Conservation (phyloP, 805 yeast genomes). For the Scheffersomyces amazonensis region DNA sequence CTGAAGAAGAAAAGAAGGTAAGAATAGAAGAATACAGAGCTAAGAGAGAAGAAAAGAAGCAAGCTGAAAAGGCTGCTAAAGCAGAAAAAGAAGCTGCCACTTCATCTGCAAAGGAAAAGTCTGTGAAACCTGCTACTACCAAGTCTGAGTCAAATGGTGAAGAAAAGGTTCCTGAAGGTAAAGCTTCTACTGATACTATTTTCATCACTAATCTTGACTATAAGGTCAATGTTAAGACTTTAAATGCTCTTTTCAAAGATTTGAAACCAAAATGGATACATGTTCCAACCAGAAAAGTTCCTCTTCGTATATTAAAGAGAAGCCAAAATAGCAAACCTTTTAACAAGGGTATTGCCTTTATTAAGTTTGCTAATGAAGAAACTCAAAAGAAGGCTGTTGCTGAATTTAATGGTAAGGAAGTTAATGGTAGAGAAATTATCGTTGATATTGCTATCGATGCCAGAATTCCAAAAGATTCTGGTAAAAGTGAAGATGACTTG, state of each 20-base stretch:
- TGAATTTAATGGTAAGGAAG: constrained; percentile 61
- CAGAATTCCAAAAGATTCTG: constrained; percentile 26
- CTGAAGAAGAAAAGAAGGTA: constrained; percentile 41
- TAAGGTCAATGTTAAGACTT: constrained; percentile 43
- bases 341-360: constrained; percentile 66
- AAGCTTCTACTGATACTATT: constrained; percentile 55
- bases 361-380: constrained; percentile 57
- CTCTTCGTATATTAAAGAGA: constrained; percentile 40
- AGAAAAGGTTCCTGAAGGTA: constrained; percentile 41
- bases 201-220: constrained; percentile 61
- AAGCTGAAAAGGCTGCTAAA: constrained; percentile 15
- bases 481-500: constrained; percentile 26
- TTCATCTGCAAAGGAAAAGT: background rate
- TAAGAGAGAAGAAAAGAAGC: constrained; percentile 17
- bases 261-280: constrained; percentile 56
- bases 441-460: constrained; percentile 76
- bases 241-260: constrained; percentile 44
- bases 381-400: constrained; percentile 70
- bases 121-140: constrained; percentile 3
- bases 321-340: constrained; percentile 45
- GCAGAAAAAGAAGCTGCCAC: constrained; percentile 11
- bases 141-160: constrained; percentile 5
- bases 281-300: constrained; percentile 53
- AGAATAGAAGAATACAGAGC: constrained; percentile 32
- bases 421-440: constrained; percentile 62